Conservation (phyloP, 2,329 filamentous ascomycete genomes). For the Ophiosphaerella narmari region DNA sequence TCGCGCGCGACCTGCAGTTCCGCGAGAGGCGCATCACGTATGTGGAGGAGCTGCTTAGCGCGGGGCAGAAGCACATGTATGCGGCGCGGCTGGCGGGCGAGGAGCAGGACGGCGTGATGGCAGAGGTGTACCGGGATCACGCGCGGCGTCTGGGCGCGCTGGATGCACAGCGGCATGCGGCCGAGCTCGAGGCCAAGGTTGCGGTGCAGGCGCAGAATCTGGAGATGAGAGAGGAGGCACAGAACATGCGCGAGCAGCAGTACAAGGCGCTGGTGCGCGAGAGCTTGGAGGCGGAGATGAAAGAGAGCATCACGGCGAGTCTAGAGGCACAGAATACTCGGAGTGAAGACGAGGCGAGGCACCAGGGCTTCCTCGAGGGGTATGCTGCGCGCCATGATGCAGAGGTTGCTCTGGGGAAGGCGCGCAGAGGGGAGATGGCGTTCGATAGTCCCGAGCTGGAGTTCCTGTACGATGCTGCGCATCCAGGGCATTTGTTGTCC, state of each 20-base stretch:
- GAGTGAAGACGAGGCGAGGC: conserved; percentile 1
- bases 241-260: conserved; percentile 23
- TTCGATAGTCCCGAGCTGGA: conserved; percentile 20
- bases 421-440: conserved; percentile 19
- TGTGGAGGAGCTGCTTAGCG: conserved; percentile 21
- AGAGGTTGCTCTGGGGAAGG: conserved; percentile 8
- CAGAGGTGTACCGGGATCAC: conserved; percentile 7
- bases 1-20: conserved; percentile 10
- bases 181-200: conserved; percentile 9
- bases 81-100: conserved; percentile 5
- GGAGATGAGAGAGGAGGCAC: conserved; percentile 13
- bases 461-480: conserved; percentile 23
- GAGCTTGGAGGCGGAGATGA: conserved; percentile 10
- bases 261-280: conserved; percentile 16
- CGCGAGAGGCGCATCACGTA: conserved; percentile 21
- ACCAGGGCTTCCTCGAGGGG: conserved; percentile 21
- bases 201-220: conserved; percentile 9
- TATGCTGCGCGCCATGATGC: conserved; percentile 20
- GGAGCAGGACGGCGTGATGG: conserved; percentile 11
- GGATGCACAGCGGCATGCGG: not conserved
- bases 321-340: not conserved
- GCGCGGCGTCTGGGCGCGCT: conserved; percentile 12
- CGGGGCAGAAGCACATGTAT: conserved; percentile 28
- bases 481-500: conserved; percentile 20
- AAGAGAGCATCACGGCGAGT: not conserved